Percentiles rank a stretch among this genome's conserved stretches.
Conservation (phyloP, 257 asterid genomes). For the Fraxinus americana region DNA sequence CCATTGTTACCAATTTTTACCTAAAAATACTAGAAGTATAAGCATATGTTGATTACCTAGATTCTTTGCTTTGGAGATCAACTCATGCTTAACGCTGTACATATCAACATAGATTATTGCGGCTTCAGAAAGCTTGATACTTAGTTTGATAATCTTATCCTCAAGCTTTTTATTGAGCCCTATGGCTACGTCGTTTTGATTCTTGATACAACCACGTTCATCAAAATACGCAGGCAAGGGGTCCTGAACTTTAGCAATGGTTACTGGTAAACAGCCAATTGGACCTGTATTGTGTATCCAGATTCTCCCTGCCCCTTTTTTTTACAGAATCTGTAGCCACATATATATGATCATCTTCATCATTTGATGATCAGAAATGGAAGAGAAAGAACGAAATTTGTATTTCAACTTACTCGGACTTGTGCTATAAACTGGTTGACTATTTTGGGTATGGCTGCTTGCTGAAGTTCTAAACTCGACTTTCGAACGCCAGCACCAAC, state of each 20-base stretch:
- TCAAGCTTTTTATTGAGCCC: slow-evolving; percentile 51
- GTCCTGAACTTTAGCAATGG: slow-evolving; percentile 31
- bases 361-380: neutral
- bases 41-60: slow-evolving; percentile 35
- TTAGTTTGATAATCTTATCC: slow-evolving; percentile 36
- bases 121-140: slow-evolving; percentile 45
- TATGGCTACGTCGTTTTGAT: slow-evolving; percentile 49
- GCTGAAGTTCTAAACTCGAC: slow-evolving; percentile 28
- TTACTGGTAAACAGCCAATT: slow-evolving; percentile 58
- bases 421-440: slow-evolving; percentile 41
- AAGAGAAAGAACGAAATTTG: neutral
- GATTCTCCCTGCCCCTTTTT: slow-evolving; percentile 57
- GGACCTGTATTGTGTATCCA: slow-evolving; percentile 87
- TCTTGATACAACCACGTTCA: slow-evolving; percentile 57
- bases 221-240: slow-evolving; percentile 51
- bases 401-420: slow-evolving; percentile 42
- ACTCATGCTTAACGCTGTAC: slow-evolving; percentile 59
- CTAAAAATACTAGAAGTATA: neutral
- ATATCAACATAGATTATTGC: slow-evolving; percentile 62
- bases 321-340: slow-evolving; percentile 44
- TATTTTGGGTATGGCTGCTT: slow-evolving; percentile 35
- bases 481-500: slow-evolving; percentile 38
- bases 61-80: slow-evolving; percentile 52
- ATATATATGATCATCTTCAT: neutral
- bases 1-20: neutral